Evolutionary conservation across 768 basidiomycete genomes (phyloP), one percentile per base, ranked within the genome.

Genomic region (Kwoniella botswanensis): DNA sequence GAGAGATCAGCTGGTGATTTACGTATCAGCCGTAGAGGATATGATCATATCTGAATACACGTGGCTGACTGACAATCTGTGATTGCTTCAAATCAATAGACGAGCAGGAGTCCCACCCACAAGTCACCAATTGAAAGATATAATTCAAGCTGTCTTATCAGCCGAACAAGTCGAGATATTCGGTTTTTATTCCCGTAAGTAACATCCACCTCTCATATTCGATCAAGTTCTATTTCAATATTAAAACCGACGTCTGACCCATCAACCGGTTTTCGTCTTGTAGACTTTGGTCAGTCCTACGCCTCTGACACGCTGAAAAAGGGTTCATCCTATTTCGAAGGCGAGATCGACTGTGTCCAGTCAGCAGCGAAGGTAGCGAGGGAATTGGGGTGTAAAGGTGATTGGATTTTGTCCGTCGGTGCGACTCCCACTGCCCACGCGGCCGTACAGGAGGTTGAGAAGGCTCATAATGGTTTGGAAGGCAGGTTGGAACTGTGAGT

Each of bases 401-500:
- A 88, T 5, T 93, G 91, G 75, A 87, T 92, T 1, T 84, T 94
- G 44, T 91, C 91, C 2, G 90, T 94, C 1, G 93, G 93, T 22
- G 91, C 92, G n/a, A 94, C 93, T 2, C 93, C 93, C 1, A 90
- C 93, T 2, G 93, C 93, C 0, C 91, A 93, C 78, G 90, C 90
- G 11, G 92, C 90, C 13, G 88, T 70, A 17, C 74, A 86, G 86
- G 21, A 86, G 85, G 61, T 61, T 2, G 54, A 72, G 18, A 82
- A 84, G 17, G 80, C 85, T 55, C 78, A 90, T 21, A 84, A 86
- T 63, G 63, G 63, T 2, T 85, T 93, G 44, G 85, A 89, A 68
- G 90, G 91, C 0, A 82, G 83, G 35, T 85, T 94, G 21, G 93
- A 94, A 82, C 81, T 94, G 65, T 93, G 91, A 83, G 92, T 91